A percentile compares a stretch with the other conserved stretches of the same genome.
Conservation (phyloP, 2,329 filamentous ascomycete species). For the Fusarium stilboides region DNA sequence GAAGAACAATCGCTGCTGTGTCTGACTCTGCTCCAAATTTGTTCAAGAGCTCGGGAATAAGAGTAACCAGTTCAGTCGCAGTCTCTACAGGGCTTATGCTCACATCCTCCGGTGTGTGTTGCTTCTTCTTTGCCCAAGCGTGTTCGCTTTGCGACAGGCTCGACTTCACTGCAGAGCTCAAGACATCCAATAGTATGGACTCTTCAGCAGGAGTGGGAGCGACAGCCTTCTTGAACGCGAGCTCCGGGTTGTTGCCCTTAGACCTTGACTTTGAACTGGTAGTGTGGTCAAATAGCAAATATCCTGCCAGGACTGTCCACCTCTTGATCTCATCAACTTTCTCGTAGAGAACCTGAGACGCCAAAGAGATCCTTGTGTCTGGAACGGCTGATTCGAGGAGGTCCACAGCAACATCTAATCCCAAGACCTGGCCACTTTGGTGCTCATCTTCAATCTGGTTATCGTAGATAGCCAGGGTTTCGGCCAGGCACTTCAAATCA, state of each 20-base stretch:
- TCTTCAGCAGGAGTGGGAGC: slow-evolving; percentile 85
- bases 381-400: slow-evolving; percentile 75
- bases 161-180: slow-evolving; percentile 85
- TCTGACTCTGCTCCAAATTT: slow-evolving; percentile 94
- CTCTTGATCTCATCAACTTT: slow-evolving; percentile 84
- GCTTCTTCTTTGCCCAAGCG: slow-evolving; percentile 71
- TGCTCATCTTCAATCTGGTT: slow-evolving; percentile 74
- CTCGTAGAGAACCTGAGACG: slow-evolving; percentile 88
- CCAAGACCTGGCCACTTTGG: slow-evolving; percentile 62
- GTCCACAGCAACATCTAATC: slow-evolving; percentile 66
- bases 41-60: slow-evolving; percentile 88
- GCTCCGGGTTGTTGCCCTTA: slow-evolving; percentile 69
- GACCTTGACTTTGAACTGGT: slow-evolving; percentile 68
- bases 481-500: slow-evolving; percentile 89
- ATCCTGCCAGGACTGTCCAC: slow-evolving; percentile 92
- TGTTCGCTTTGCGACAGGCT: slow-evolving; percentile 78
- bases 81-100: slow-evolving; percentile 73
- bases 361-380: slow-evolving; percentile 88
- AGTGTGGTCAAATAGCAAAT: slow-evolving; percentile 93
- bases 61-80: slow-evolving; percentile 80
- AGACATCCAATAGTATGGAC: slow-evolving; percentile 85
- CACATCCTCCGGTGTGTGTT: slow-evolving; percentile 66
- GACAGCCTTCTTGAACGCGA: slow-evolving; percentile 78
- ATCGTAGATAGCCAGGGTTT: slow-evolving; percentile 87
- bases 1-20: slow-evolving; percentile 87